Base-by-base conservation (phyloP, 306 rosid species). In the Cyamopsis tetragonoloba region DNA sequence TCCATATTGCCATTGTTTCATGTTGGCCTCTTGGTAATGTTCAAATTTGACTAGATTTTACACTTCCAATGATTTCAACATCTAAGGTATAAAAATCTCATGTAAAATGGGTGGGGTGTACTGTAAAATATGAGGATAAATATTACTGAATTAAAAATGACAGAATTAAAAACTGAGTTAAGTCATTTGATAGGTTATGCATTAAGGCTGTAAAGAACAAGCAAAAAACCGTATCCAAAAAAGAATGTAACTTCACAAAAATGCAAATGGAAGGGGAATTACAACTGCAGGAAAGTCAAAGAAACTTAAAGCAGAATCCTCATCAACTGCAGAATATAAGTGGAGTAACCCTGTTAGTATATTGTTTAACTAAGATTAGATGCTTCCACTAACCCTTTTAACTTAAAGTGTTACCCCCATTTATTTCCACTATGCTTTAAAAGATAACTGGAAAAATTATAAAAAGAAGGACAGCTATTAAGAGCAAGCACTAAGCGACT, bases 41-140 rank as follows among this genome's bases (percentile, higher is more conserved):
- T 48, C 4, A 60, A 49, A 20, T 64, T 5, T 49, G 44, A 38
- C 49, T 15, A 49, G 28, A 72, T 43, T 59, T 75, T 50, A 26
- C 53, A 27, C n/a, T 28, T 39, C 62, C 26, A 47, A 42, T 47
- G 66, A 51, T 50, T 72, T 66, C 62, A 22, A 42, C 51, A 28
- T 43, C 71, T 67, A 43, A 50, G 17, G 62, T 47, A 18, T 34
- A 18, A 54, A 14, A 27, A 38, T 24, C 47, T 14, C 58, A 7
- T 12, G 9, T 20, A 32, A 71, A 48, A 27, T 24, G 6, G 26
- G 57, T 31, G 5, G 49, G 48, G 22, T 50, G 1, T 17, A 24
- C 37, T 20, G 35, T 44, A 44, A 32, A 74, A 28, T 35, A 59
- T 20, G 13, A 3, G 38, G 60, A 22, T 13, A 18, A 12, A 32